A percentile compares a stretch with the other conserved stretches of the same genome.
These are phyloP conservation scores for Mortierella hygrophila DNA, from an alignment of 192 early-diverging fungal species.

Conservation along the genomic window DNA sequence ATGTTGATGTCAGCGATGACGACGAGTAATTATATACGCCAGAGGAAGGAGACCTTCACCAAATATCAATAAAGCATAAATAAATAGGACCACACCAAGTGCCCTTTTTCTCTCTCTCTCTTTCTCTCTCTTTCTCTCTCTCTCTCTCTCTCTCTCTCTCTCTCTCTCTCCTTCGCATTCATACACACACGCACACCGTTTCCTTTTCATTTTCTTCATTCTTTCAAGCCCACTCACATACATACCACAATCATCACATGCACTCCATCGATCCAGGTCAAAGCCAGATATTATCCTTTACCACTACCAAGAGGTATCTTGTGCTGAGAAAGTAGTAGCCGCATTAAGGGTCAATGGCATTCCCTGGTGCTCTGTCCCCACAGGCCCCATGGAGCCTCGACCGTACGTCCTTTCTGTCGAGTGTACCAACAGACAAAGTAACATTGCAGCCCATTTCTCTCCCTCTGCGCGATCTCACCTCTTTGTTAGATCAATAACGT, in stretches of 20 bases:
- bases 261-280: constrained; percentile 14
- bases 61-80: background rate
- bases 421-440: background rate
- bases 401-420: constrained; percentile 16
- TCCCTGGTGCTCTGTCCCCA: constrained; percentile 44
- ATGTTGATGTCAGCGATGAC: constrained; percentile 76
- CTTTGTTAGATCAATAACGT: constrained; percentile 31
- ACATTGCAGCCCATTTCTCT: background rate
- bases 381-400: constrained; percentile 32
- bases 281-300: constrained; percentile 33
- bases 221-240: background rate
- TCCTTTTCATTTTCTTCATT: too few relatives aligned
- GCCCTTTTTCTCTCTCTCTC: background rate
- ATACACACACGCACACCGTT: background rate
- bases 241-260: background rate
- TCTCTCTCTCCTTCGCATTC: background rate
- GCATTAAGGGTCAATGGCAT: constrained; percentile 57
- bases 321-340: constrained; percentile 44
- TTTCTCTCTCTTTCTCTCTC: background rate
- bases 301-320: constrained; percentile 47
- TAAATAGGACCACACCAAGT: background rate
- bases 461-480: background rate
- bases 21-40: constrained; percentile 49
- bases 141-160: background rate
- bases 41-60: background rate